Conservation (phyloP, 2,329 filamentous ascomycete species). For the Fusarium albosuccineum region DNA sequence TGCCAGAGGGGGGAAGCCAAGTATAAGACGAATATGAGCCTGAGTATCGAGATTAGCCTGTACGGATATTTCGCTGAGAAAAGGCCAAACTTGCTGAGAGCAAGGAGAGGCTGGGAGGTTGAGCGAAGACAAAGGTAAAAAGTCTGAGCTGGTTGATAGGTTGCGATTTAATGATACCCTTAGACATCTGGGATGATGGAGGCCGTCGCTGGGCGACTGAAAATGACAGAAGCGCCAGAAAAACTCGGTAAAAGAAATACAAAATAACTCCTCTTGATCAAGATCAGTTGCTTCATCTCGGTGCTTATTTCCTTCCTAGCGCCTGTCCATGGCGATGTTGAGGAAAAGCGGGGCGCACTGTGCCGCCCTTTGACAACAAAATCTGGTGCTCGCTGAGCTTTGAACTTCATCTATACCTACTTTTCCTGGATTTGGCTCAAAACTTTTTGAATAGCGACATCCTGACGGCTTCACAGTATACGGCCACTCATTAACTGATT, state of each 20-base stretch:
- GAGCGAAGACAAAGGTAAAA: neutral
- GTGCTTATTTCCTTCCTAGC: neutral
- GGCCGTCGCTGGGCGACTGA: slow-evolving; percentile 2
- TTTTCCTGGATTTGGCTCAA: neutral
- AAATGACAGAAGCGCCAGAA: slow-evolving; percentile 1
- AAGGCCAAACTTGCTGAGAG: neutral
- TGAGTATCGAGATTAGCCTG: neutral
- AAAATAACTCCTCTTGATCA: slow-evolving; percentile 5
- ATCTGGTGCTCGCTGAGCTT: slow-evolving; percentile 28
- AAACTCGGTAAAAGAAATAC: slow-evolving; percentile 7
- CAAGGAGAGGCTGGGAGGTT: neutral
- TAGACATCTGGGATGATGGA: slow-evolving; percentile 17
- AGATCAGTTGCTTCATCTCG: neutral
- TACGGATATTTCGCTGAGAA: neutral
- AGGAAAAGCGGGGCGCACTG: slow-evolving; percentile 45
- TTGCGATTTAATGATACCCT: slow-evolving; percentile 37
- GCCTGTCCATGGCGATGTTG: neutral
- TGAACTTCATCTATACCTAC: slow-evolving; percentile 18
- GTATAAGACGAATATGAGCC: slow-evolving; percentile 5
- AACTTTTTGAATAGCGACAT: neutral
- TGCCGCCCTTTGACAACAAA: slow-evolving; percentile 38
- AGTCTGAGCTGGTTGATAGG: slow-evolving; percentile 5
- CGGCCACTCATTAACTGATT: neutral
- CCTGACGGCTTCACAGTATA: neutral
- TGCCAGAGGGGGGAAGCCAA: slow-evolving; percentile 14